phyloP scores from a whole-genome alignment of 805 yeast genomes.

The Blastobotrys attinorum region DNA sequence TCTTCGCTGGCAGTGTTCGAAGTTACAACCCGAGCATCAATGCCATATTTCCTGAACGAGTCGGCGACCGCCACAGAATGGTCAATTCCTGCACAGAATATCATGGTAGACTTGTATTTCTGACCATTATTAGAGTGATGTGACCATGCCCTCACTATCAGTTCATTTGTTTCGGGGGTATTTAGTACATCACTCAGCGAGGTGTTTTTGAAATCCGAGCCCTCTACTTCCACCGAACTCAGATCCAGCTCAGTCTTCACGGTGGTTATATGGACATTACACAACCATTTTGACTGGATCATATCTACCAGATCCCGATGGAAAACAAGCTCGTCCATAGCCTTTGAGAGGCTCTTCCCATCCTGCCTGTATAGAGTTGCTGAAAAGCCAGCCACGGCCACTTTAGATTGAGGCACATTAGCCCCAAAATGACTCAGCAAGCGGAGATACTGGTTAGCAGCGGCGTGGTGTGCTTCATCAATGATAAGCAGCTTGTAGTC shows the following conservation, averaged over 20 bases:
- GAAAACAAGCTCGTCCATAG: slow-evolving; percentile 67
- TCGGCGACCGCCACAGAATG: slow-evolving; percentile 54
- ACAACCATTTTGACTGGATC: slow-evolving; percentile 61
- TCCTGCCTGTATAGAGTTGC: slow-evolving; percentile 85
- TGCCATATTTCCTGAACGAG: slow-evolving; percentile 46
- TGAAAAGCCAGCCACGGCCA: slow-evolving; percentile 72
- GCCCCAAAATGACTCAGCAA: slow-evolving; percentile 56
- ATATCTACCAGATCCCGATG: slow-evolving; percentile 58
- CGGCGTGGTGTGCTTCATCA: slow-evolving; percentile 92
- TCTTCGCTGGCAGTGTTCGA: slow-evolving; percentile 50
- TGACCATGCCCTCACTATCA: slow-evolving; percentile 47
- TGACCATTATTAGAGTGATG: slow-evolving; percentile 31
- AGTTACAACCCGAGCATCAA: slow-evolving; percentile 64
- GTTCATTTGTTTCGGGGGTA: slow-evolving; percentile 43
- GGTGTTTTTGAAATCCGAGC: slow-evolving; percentile 48
- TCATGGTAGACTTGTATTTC: slow-evolving; percentile 51
- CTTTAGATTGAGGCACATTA: slow-evolving; percentile 30
- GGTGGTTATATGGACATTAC: slow-evolving; percentile 58
- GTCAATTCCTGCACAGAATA: slow-evolving; percentile 68
- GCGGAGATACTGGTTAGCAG: slow-evolving; percentile 56
- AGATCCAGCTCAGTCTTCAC: slow-evolving; percentile 44
- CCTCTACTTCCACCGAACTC: slow-evolving; percentile 26
- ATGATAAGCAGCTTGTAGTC: slow-evolving; percentile 68
- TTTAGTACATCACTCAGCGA: slow-evolving; percentile 50
- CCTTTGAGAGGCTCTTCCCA: slow-evolving; percentile 45